phyloP scores from a whole-genome alignment of 108 stramenopile genomes.

The Pseudonitzschia pungens region DNA sequence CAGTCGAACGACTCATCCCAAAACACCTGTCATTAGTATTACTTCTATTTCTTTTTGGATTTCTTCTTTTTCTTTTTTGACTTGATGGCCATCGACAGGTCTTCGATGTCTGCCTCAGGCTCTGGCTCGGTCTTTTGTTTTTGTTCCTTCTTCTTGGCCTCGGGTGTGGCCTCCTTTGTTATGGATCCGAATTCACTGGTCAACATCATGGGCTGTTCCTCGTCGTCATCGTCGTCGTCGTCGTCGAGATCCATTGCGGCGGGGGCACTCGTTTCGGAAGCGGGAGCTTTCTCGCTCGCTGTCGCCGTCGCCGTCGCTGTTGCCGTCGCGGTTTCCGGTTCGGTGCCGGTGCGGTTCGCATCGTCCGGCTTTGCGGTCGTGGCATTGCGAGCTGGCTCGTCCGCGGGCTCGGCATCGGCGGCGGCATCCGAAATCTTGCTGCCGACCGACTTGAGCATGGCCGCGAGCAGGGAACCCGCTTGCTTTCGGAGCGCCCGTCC shows the following conservation, averaged over 20 bases:
- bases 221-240: constrained; percentile 80
- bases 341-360: constrained; percentile 9
- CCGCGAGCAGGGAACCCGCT: constrained; percentile 52
- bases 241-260: constrained; percentile 34
- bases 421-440: constrained; percentile 1
- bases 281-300: background rate
- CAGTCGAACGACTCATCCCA: background rate
- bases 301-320: background rate
- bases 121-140: background rate
- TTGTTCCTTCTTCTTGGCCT: background rate
- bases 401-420: background rate
- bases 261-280: constrained; percentile 1
- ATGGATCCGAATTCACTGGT: constrained; percentile 58
- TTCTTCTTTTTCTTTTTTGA: constrained; percentile 43
- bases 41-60: constrained; percentile 21
- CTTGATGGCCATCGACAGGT: constrained; percentile 40
- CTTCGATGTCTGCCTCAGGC: constrained; percentile 39
- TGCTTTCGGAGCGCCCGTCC: constrained; percentile 16
- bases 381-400: background rate
- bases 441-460: constrained; percentile 59
- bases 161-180: background rate
- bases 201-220: constrained; percentile 60
- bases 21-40: background rate
- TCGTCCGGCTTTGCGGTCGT: constrained; percentile 13
- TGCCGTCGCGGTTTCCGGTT: constrained; percentile 21